These are phyloP conservation scores for Canavalia ensiformis DNA, from an alignment of 306 rosid species.

Conservation along the genomic window DNA sequence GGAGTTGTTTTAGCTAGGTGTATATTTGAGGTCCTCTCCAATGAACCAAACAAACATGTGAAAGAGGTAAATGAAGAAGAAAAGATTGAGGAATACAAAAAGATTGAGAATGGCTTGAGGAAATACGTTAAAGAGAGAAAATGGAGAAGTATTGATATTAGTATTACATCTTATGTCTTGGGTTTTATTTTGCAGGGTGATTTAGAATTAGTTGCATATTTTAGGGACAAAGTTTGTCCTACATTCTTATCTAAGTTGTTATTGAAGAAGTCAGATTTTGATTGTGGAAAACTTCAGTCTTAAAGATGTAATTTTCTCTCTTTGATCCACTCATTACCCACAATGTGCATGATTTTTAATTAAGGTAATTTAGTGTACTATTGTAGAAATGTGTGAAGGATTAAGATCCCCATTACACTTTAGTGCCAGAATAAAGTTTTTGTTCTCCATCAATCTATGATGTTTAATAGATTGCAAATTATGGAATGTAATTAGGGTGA, in stretches of 20 bases:
- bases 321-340: neutral
- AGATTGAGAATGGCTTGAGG: conserved; percentile 57
- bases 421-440: too few relatives aligned
- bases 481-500: too few relatives aligned
- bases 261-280: conserved; percentile 57
- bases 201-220: conserved; percentile 45
- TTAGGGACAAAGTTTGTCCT: conserved; percentile 64
- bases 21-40: conserved; percentile 57
- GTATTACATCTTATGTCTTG: conserved; percentile 53
- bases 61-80: conserved; percentile 17
- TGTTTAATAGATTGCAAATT: too few relatives aligned
- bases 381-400: neutral
- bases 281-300: conserved; percentile 60
- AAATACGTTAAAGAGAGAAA: conserved; percentile 66
- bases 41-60: neutral
- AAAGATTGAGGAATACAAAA: conserved; percentile 40
- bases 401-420: too few relatives aligned
- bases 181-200: conserved; percentile 59
- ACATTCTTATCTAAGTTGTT: conserved; percentile 33
- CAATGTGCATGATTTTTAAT: too few relatives aligned
- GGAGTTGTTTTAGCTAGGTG: conserved; percentile 69
- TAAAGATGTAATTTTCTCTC: neutral
- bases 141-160: conserved; percentile 68
- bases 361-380: neutral
- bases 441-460: too few relatives aligned